Percentiles rank a stretch among this genome's conserved stretches.
Evolutionary conservation across 2,329 filamentous ascomycete species (phyloP).

Genomic region (Sphaerulina musiva): DNA sequence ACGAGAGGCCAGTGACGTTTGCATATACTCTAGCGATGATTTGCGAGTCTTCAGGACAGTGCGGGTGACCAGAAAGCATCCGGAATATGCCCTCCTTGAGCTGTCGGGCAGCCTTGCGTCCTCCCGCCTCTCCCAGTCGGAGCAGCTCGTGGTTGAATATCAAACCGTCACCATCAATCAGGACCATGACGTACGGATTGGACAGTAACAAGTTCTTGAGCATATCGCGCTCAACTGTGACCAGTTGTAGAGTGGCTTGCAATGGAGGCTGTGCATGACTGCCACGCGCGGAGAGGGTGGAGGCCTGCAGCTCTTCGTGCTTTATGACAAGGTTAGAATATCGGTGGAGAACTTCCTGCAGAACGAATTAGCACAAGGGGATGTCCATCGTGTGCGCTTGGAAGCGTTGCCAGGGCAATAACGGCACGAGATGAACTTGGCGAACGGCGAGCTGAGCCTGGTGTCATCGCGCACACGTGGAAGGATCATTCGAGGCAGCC

Average conservation of each 20-base stretch:
- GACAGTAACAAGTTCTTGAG: constrained; percentile 4
- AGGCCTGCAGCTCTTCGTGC: constrained; percentile 7
- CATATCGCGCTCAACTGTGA: constrained; percentile 3
- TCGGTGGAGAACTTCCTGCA: constrained; percentile 31
- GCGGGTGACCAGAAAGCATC: constrained; percentile 14
- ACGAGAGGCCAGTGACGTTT: constrained; percentile 34
- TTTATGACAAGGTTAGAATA: constrained; percentile 34
- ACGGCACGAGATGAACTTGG: too few species aligned
- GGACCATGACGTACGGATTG: constrained; percentile 53
- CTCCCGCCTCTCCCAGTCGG: constrained; percentile 44
- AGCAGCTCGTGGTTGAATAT: constrained; percentile 33
- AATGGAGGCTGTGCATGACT: neutral
- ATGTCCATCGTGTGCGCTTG: neutral
- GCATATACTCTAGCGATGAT: constrained; percentile 42
- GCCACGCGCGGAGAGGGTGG: constrained; percentile 34
- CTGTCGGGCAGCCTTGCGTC: constrained; percentile 48
- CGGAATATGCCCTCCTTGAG: constrained; percentile 46
- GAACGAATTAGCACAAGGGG: neutral
- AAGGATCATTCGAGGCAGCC: neutral
- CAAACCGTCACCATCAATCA: constrained; percentile 58
- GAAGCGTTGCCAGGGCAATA: neutral
- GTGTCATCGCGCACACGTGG: too few species aligned
- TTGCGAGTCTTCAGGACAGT: constrained; percentile 40
- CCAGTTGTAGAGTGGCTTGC: constrained; percentile 1
- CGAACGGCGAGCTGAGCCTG: too few species aligned